phyloP scores from a whole-genome alignment of 768 basidiomycete genomes.

The Coprinopsis marcescibilis region DNA sequence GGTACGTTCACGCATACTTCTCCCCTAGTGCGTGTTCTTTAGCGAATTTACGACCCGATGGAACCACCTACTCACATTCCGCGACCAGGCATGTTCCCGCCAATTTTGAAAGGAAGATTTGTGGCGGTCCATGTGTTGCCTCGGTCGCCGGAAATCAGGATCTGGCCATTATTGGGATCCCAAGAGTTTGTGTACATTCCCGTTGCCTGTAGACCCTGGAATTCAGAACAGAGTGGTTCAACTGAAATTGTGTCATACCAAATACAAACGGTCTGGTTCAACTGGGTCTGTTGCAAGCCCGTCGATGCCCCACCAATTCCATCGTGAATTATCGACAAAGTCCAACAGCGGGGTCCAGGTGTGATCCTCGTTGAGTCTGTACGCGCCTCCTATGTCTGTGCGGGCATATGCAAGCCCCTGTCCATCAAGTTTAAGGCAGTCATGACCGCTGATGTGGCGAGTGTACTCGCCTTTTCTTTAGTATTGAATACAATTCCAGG shows the following conservation, averaged over 20 bases:
- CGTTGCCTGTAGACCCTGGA: slow-evolving; percentile 31
- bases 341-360: slow-evolving; percentile 61
- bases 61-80: slow-evolving; percentile 46
- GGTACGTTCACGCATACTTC: too few species aligned
- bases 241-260: slow-evolving; percentile 25
- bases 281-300: slow-evolving; percentile 61
- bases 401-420: slow-evolving; percentile 60
- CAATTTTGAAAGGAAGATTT: slow-evolving; percentile 57
- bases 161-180: slow-evolving; percentile 59
- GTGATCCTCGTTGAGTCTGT: slow-evolving; percentile 54
- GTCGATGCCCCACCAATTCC: slow-evolving; percentile 60
- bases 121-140: slow-evolving; percentile 51
- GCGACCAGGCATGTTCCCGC: slow-evolving; percentile 66
- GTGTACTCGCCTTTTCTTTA: slow-evolving; percentile 31
- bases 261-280: slow-evolving; percentile 46
- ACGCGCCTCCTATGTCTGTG: slow-evolving; percentile 63
- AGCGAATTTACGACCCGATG: neutral
- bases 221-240: neutral
- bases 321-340: slow-evolving; percentile 40
- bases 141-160: slow-evolving; percentile 53
- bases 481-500: slow-evolving; percentile 61
- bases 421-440: neutral
- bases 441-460: neutral
- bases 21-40: slow-evolving; percentile 27
- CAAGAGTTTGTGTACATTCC: slow-evolving; percentile 60